phyloP scores from a whole-genome alignment of 1,284 basidiomycete species.

The Nidula niveotomentosa region DNA sequence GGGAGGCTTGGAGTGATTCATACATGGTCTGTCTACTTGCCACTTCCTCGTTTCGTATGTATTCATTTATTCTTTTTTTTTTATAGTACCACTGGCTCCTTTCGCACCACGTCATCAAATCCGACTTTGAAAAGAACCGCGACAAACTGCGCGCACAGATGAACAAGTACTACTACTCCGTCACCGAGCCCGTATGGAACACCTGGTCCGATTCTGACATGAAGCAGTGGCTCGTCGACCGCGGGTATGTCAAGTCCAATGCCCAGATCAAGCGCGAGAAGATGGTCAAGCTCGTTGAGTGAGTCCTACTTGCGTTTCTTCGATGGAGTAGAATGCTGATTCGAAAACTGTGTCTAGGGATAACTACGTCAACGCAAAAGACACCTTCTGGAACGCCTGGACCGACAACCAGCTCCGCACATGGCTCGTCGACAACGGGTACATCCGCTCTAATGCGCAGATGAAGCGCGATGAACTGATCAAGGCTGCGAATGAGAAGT shows the following conservation, averaged over 20 bases:
- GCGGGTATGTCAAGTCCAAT: conserved; percentile 68
- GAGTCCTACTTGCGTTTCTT: conserved; percentile 19
- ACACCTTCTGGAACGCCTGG: conserved; percentile 76
- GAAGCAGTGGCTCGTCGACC: conserved; percentile 71
- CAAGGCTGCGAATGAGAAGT: conserved; percentile 69
- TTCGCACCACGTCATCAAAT: conserved; percentile 65
- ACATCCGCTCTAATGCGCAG: conserved; percentile 66
- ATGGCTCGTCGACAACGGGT: conserved; percentile 79
- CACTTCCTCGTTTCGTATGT: not conserved
- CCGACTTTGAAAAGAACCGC: conserved; percentile 60
- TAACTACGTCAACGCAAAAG: conserved; percentile 72
- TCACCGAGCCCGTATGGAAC: conserved; percentile 61
- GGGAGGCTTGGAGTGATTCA: conserved; percentile 84
- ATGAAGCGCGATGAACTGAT: conserved; percentile 75
- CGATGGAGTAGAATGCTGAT: not conserved
- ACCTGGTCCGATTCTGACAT: conserved; percentile 72
- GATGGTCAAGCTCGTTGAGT: conserved; percentile 71
- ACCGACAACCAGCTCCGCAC: conserved; percentile 73
- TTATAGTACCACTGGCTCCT: conserved; percentile 79
- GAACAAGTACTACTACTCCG: conserved; percentile 77
- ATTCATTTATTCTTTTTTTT: conserved; percentile 2
- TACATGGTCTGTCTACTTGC: conserved; percentile 60
- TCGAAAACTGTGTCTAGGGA: conserved; percentile 40
- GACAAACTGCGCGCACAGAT: conserved; percentile 72
- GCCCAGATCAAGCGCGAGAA: conserved; percentile 75